Evolutionary conservation across 345 rosid genomes (phyloP), one percentile per base, ranked within the genome.

Genomic region (Microcos paniculata): DNA sequence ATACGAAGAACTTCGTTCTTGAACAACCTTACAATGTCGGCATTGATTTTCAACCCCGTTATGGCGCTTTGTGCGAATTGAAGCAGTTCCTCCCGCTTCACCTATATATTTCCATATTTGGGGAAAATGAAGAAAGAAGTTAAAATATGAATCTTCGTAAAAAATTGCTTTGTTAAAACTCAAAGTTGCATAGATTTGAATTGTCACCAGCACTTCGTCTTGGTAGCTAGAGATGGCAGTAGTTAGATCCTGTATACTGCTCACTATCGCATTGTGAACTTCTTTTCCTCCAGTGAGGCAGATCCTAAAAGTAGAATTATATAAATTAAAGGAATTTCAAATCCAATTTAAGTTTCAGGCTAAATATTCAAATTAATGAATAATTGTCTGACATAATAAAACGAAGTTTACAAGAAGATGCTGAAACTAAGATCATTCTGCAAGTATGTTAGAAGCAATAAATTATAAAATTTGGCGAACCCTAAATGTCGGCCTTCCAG

Each of bases 241-340:
- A 68, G 93, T 88, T 72, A 95, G 90, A 84, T 95, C 97, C 85
- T 93, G 98, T 88, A 95, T 84, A 73, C 98, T 89, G 93, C 98
- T 95, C 63, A 91, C 87, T 30, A 93, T 88, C 64, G 99, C 99
- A 78, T 90, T 84, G 80, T 95, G 98, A 82, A 90, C 96, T 88
- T 95, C 99, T 85, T 91, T 91, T 75, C 97, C 99, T 80, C 97
- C 97, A 84, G 85, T 89, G 72, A 95, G 89, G 76, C 97, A 93
- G 62, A 87, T 82, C 88, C 99, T 96, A 86, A 76, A 73, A 31
- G 26, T 16, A 63, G 24, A 18, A 61, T 23, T 58, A 23, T 4
- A 80, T 18, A 57, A 57, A 71, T 38, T 45, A 45, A 63, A 42
- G 35, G 21, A 24, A 21, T 66, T 56, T 53, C 58, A 56, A 40